These are phyloP conservation scores for Karstenula rhodostoma DNA, from an alignment of 2,329 filamentous ascomycete species.

Conservation along the genomic window DNA sequence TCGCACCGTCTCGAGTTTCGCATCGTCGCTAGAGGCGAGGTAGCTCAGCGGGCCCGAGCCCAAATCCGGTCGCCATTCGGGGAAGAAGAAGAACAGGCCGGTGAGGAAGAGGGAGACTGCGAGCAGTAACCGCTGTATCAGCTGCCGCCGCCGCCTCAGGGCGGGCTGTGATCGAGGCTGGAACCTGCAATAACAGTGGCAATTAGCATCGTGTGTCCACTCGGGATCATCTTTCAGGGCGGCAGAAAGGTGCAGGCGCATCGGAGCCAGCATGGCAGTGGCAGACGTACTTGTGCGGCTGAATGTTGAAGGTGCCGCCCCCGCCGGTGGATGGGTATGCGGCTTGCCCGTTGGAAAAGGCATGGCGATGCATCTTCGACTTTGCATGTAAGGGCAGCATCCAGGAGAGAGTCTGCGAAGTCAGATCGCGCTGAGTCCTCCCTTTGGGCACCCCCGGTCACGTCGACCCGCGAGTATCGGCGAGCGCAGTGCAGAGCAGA, in stretches of 20 bases:
- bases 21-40: constrained; percentile 70
- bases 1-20: constrained; percentile 90
- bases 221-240: constrained; percentile 28
- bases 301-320: constrained; percentile 79
- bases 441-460: constrained; percentile 47
- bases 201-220: constrained; percentile 40
- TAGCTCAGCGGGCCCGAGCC: constrained; percentile 73
- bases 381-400: constrained; percentile 70
- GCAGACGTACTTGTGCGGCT: constrained; percentile 79
- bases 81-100: constrained; percentile 75
- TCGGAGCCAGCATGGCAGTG: constrained; percentile 32
- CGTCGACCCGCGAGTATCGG: constrained; percentile 44
- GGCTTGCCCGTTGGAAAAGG: constrained; percentile 78
- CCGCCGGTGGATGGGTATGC: constrained; percentile 73
- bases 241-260: constrained; percentile 26
- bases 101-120: constrained; percentile 65
- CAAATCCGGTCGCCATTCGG: constrained; percentile 73
- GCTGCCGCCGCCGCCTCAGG: constrained; percentile 74
- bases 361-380: constrained; percentile 85
- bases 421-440: constrained; percentile 41
- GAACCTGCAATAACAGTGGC: constrained; percentile 66
- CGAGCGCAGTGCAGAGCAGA: constrained; percentile 28
- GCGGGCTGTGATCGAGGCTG: constrained; percentile 82
- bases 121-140: constrained; percentile 73
- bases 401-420: constrained; percentile 42